Evolutionary conservation across 805 yeast genomes (phyloP), one percentile per base, ranked within the genome.

Genomic region (Metschnikowia continentalis): DNA sequence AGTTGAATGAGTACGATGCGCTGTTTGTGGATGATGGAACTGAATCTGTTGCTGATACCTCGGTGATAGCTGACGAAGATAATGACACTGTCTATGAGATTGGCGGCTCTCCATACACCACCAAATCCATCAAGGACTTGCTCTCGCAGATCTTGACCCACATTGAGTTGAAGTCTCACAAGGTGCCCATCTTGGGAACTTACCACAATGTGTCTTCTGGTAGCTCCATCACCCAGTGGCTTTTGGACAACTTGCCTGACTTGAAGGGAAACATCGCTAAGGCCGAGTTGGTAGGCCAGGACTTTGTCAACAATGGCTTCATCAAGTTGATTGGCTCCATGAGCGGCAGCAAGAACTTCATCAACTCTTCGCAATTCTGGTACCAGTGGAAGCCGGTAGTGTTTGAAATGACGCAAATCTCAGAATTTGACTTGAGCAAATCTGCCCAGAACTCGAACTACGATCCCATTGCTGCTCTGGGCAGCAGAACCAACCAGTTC

Each of bases 331-430:
- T 87, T 42, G 92, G 92, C 6, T 76, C 82, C 46, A 80, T 83
- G 61, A 51, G 61, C 33, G 64, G 63, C 33, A 77, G 79, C 44
- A 71, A 71, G 43, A 72, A 67, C 47, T 89, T 89, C 66, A 89
- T 85, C 48, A 88, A 87, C 65, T 82, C 90, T 19, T 80, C 90
- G 2, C 84, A 82, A 49, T 81, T 84, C 64, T 76, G 72, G 60
- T 89, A 88, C 62, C 96, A 88, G 67, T 90, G 96, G 96, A 84
- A 82, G 54, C 83, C 83, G 3, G 67, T 75, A 52, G 87, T 88
- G 0, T 87, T 79, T 62, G 81, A 78, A 54, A 70, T 80, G 38
- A 65, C 74, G 1, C 62, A 62, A 32, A 46, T 69, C 20, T 53
- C 56, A 4, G 61, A 53, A 15, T 51, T 53, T 17, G 60, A 56